phyloP scores from a whole-genome alignment of 345 rosid genomes.

The Aquilaria yunnanensis region DNA sequence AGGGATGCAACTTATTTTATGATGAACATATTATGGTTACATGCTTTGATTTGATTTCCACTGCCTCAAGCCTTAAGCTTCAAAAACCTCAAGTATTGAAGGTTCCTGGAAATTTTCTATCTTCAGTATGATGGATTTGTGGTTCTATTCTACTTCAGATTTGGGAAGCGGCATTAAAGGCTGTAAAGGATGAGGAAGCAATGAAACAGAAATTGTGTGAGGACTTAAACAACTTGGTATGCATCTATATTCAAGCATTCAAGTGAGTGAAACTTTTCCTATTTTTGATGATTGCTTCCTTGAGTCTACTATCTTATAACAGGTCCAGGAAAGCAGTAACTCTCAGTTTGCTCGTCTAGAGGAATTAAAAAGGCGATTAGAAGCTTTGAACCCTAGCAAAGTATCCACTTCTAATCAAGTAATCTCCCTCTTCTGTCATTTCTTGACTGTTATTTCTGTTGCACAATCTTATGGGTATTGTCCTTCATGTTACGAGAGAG shows the following conservation, averaged over 20 bases:
- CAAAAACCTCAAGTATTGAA: too few relatives aligned
- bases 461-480: not conserved
- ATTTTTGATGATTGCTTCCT: not conserved
- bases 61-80: too few relatives aligned
- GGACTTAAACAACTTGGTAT: slow-evolving; percentile 74
- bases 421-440: slow-evolving; percentile 24
- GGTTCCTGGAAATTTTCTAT: not conserved
- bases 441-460: slow-evolving; percentile 4
- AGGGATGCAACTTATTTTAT: too few relatives aligned
- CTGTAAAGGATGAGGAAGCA: slow-evolving; percentile 71
- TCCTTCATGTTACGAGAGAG: not conserved
- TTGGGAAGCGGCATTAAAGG: slow-evolving; percentile 66
- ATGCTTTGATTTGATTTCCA: too few relatives aligned
- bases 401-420: slow-evolving; percentile 38
- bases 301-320: slow-evolving; percentile 6
- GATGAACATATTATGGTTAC: too few relatives aligned
- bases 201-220: slow-evolving; percentile 73
- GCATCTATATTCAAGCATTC: slow-evolving; percentile 14
- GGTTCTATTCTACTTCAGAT: slow-evolving; percentile 26
- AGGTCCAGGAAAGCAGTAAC: slow-evolving; percentile 82
- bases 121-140: slow-evolving; percentile 6
- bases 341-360: slow-evolving; percentile 69
- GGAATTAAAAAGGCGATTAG: slow-evolving; percentile 70
- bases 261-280: not conserved
- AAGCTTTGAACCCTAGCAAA: slow-evolving; percentile 67